phyloP scores from a whole-genome alignment of 1,139 yeast species.

The Blastobotrys aristatus region DNA sequence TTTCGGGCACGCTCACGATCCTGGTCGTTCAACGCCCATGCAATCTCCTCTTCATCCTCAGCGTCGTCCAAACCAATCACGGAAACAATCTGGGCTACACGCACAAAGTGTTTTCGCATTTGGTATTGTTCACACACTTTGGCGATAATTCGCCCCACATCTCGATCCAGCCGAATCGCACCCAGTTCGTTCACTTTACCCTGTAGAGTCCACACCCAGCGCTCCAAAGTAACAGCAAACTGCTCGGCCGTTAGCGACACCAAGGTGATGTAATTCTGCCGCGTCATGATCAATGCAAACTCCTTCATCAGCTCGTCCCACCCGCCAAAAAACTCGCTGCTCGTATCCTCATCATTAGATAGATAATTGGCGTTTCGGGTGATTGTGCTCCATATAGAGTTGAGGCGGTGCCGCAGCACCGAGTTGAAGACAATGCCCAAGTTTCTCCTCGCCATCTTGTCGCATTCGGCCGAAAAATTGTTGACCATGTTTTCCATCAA shows the following conservation, averaged over 20 bases:
- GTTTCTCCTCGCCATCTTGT: constrained; percentile 49
- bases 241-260: constrained; percentile 50
- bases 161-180: constrained; percentile 77
- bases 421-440: constrained; percentile 55
- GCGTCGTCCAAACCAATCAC: constrained; percentile 81
- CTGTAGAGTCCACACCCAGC: constrained; percentile 59
- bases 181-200: constrained; percentile 77
- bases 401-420: constrained; percentile 48
- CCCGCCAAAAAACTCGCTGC: constrained; percentile 30
- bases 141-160: constrained; percentile 62
- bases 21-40: constrained; percentile 76
- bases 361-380: constrained; percentile 51
- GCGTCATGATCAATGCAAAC: constrained; percentile 54
- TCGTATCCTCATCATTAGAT: constrained; percentile 31
- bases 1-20: constrained; percentile 57
- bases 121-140: constrained; percentile 44
- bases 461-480: constrained; percentile 39
- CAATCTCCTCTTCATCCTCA: constrained; percentile 56
- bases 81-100: constrained; percentile 79
- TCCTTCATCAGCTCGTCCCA: constrained; percentile 69
- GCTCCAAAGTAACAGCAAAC: constrained; percentile 53
- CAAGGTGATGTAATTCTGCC: constrained; percentile 46
- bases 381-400: constrained; percentile 47
- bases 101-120: constrained; percentile 69
- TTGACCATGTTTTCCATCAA: constrained; percentile 36